Evolutionary conservation across 2,329 filamentous ascomycete species (phyloP).

Genomic region (Colletotrichum paranaense): DNA sequence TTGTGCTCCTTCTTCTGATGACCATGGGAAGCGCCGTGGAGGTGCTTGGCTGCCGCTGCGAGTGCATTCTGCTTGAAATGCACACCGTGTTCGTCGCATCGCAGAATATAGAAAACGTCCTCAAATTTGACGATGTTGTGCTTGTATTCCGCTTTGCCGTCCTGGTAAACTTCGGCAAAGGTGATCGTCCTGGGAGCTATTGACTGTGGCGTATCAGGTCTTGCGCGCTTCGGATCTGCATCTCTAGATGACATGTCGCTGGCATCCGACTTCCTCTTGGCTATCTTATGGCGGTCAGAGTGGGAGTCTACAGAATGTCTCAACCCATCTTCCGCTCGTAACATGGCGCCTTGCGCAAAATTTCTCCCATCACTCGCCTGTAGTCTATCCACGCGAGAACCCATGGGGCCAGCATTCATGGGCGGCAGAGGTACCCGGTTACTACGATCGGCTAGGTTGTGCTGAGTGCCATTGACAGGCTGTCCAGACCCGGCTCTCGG

Average conservation of each 20-base stretch:
- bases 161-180: slow-evolving; percentile 38
- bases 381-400: not conserved
- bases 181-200: slow-evolving; percentile 32
- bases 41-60: slow-evolving; percentile 35
- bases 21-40: slow-evolving; percentile 31
- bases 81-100: slow-evolving; percentile 37
- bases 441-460: not conserved
- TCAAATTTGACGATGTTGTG: slow-evolving; percentile 36
- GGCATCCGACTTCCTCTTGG: slow-evolving; percentile 25
- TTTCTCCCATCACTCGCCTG: not conserved
- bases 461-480: not conserved
- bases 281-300: not conserved
- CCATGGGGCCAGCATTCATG: not conserved
- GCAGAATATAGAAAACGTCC: slow-evolving; percentile 37
- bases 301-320: slow-evolving; percentile 9
- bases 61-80: slow-evolving; percentile 36
- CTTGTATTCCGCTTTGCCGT: slow-evolving; percentile 37
- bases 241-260: slow-evolving; percentile 1
- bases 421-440: not conserved
- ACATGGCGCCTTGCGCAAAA: not conserved
- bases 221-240: slow-evolving; percentile 4
- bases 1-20: slow-evolving; percentile 26
- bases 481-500: not conserved
- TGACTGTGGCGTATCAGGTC: not conserved
- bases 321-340: slow-evolving; percentile 5